phyloP scores from a whole-genome alignment of 1,284 basidiomycete genomes.

The Apiotrichum montevideense region DNA sequence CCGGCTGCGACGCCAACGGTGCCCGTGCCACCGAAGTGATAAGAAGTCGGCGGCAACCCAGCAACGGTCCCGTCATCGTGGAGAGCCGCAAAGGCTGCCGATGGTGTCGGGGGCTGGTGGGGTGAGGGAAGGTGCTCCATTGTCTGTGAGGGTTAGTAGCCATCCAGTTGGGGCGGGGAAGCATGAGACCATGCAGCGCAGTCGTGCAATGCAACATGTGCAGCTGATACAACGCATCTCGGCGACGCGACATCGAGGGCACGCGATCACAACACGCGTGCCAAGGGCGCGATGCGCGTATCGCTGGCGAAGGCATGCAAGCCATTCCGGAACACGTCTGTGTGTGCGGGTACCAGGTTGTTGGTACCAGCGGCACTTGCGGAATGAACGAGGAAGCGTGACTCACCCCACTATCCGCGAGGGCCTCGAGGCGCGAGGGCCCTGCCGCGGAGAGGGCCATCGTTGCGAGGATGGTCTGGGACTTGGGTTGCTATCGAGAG shows the following conservation, averaged over 20 bases:
- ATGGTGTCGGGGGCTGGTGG: not conserved
- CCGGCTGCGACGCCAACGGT: not conserved
- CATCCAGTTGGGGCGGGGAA: too few relatives aligned
- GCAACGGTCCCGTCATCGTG: not conserved
- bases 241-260: too few relatives aligned
- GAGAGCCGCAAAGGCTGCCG: not conserved
- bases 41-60: not conserved
- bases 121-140: slow-evolving; percentile 1
- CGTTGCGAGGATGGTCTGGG: not conserved
- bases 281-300: too few relatives aligned
- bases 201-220: too few relatives aligned
- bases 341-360: too few relatives aligned
- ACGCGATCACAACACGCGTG: too few relatives aligned
- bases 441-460: slow-evolving; percentile 2
- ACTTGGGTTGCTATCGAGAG: too few relatives aligned
- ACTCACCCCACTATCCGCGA: slow-evolving; percentile 2
- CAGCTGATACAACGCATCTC: too few relatives aligned
- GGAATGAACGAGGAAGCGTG: not conserved
- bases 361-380: not conserved
- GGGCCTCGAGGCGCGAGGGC: slow-evolving; percentile 1
- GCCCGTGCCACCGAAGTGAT: not conserved
- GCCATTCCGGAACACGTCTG: too few relatives aligned
- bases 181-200: too few relatives aligned
- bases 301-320: too few relatives aligned
- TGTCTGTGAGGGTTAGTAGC: not conserved